Base-by-base conservation (phyloP, 306 rosid genomes). In the Sicyos edulis region DNA sequence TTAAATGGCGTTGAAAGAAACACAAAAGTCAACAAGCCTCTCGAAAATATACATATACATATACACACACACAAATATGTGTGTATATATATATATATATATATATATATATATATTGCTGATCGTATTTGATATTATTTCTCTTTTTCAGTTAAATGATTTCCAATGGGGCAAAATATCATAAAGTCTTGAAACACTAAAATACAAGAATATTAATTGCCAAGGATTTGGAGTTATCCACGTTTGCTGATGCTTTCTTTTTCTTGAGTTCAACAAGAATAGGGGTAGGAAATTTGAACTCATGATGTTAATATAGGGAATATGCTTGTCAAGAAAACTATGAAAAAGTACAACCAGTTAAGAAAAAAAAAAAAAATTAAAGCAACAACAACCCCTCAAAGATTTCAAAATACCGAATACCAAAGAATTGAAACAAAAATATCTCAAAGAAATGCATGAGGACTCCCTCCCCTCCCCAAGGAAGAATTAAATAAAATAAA, bases 1-100 rank as follows among this genome's bases (percentile, higher is more conserved):
- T 42, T 40, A 8, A 64, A 64, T 40, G 70, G 16, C 53, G 6
- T 65, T 42, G 29, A 65, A 19, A 42, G 12, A 11, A 42, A 64
- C 53, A n/a, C 32, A 90, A 82, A 87, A 93, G 84, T 66, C 37
- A 44, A 66, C 37, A 11, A 11, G 29, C 45, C 16, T 37, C 55
- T 66, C 11, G 14, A 10, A 4, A 45, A 47, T 47, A 47, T 47
- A 47, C 5, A 47, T 47, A 11, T 37, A n/a, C n/a, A n/a, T n/a
- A n/a, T n/a, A n/a, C n/a, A n/a, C n/a, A n/a, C n/a, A n/a, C n/a
- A n/a, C n/a, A n/a, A n/a, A n/a, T n/a, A n/a, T n/a, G n/a, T n/a
- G n/a, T n/a, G n/a, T n/a, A n/a, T n/a, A 47, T 47, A 47, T 47
- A 47, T 8, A 47, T 47, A 11, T 37, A 47, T 47, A 47, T 47